Evolutionary conservation across 2,329 filamentous ascomycete genomes (phyloP).

Genomic region (Colletotrichum eleusines): DNA sequence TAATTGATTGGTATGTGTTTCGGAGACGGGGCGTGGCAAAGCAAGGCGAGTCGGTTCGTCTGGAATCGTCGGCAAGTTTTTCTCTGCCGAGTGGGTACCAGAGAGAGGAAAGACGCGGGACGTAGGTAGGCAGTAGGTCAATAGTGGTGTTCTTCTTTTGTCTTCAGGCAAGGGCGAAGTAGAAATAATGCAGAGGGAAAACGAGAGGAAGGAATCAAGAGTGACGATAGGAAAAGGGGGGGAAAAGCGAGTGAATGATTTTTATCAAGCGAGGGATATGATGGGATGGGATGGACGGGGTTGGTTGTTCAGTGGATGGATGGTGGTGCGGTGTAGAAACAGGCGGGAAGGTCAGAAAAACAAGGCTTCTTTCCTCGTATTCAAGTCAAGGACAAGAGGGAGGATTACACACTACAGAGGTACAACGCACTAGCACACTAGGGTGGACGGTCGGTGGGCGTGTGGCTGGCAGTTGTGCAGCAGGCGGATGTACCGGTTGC

Average conservation of each 20-base stretch:
- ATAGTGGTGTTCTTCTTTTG: background rate
- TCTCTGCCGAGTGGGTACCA: constrained; percentile 23
- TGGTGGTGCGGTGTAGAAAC: constrained; percentile 14
- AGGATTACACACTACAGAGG: background rate
- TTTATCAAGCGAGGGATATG: constrained; percentile 32
- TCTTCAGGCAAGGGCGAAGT: background rate
- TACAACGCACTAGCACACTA: too few relatives aligned
- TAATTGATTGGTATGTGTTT: constrained; percentile 3
- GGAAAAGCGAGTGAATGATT: constrained; percentile 23
- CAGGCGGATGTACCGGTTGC: constrained; percentile 7
- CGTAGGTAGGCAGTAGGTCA: background rate
- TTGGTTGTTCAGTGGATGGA: background rate
- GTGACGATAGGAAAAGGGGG: constrained; percentile 19
- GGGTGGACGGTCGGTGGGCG: constrained; percentile 19
- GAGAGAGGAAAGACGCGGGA: constrained; percentile 18
- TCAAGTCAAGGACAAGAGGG: constrained; percentile 18
- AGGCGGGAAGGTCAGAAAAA: constrained; percentile 36
- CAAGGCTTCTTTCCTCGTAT: constrained; percentile 33
- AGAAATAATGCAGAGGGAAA: background rate
- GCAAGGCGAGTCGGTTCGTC: constrained; percentile 24
- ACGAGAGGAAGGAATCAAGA: constrained; percentile 3
- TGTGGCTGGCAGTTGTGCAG: too few relatives aligned
- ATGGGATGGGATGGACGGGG: constrained; percentile 5
- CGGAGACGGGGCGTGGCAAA: constrained; percentile 9
- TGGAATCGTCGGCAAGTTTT: constrained; percentile 34